Evolutionary conservation across 2,329 filamentous ascomycete species (phyloP).

Genomic region (Hortaea werneckii): DNA sequence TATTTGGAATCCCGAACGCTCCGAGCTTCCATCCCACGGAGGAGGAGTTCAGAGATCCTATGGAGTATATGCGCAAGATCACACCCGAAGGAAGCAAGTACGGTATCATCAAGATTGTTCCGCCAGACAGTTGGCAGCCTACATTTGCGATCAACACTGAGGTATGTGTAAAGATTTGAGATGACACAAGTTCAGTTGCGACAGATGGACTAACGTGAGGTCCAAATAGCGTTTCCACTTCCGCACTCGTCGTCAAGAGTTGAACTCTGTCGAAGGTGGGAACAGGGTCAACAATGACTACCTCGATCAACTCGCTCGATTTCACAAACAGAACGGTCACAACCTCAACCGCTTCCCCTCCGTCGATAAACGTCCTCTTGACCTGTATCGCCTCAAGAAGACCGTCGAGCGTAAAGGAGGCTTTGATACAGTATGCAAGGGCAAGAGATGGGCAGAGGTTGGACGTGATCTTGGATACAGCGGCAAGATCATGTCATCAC

Average conservation of each 20-base stretch:
- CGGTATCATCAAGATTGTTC: conserved; percentile 91
- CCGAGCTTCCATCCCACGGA: conserved; percentile 83
- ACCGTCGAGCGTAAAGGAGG: conserved; percentile 89
- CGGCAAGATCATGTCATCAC: conserved; percentile 98
- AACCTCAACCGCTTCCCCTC: conserved; percentile 90
- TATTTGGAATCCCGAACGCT: conserved; percentile 78
- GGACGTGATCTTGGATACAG: conserved; percentile 93
- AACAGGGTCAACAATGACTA: conserved; percentile 94
- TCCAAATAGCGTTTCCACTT: conserved; percentile 79
- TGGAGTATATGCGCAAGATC: conserved; percentile 90
- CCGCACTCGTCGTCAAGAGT: conserved; percentile 85
- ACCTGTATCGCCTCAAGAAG: conserved; percentile 92
- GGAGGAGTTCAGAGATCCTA: conserved; percentile 89
- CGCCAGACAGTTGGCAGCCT: conserved; percentile 87
- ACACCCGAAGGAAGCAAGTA: conserved; percentile 74
- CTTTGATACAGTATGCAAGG: conserved; percentile 92
- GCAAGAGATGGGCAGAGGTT: conserved; percentile 98
- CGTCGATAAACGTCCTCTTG: conserved; percentile 93
- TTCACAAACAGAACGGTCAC: conserved; percentile 91
- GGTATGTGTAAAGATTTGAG: conserved; percentile 41
- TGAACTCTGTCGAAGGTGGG: conserved; percentile 96
- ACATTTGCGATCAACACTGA: conserved; percentile 94
- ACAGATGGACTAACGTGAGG: conserved; percentile 15
- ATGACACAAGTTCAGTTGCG: neutral
- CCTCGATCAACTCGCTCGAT: conserved; percentile 87